phyloP scores from a whole-genome alignment of 306 rosid genomes.

The Quercus gilva region DNA sequence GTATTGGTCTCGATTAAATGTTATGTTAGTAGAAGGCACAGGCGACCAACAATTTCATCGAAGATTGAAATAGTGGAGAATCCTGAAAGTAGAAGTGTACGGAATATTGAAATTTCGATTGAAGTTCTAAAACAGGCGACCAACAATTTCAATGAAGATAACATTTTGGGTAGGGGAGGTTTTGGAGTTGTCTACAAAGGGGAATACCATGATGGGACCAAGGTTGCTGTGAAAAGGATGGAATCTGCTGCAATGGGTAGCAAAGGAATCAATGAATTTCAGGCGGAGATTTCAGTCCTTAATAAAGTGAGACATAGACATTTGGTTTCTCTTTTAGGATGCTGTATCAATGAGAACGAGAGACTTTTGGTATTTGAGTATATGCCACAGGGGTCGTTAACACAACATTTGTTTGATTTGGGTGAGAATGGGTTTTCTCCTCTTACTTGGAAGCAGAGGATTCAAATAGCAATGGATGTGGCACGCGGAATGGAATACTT shows the following conservation, averaged over 20 bases:
- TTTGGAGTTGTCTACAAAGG: constrained; percentile 89
- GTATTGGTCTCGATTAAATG: constrained; percentile 58
- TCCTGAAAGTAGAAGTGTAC: constrained; percentile 57
- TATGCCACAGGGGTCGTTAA: constrained; percentile 87
- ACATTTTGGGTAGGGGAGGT: constrained; percentile 84
- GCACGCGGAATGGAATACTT: constrained; percentile 84
- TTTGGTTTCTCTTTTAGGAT: constrained; percentile 80
- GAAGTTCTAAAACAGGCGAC: constrained; percentile 70
- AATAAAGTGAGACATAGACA: constrained; percentile 78
- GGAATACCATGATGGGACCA: constrained; percentile 70
- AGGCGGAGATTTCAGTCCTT: constrained; percentile 81
- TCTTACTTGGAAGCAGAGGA: constrained; percentile 77
- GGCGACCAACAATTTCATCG: background rate
- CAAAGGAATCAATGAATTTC: constrained; percentile 54
- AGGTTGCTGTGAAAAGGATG: constrained; percentile 87
- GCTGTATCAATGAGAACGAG: constrained; percentile 72
- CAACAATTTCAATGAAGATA: constrained; percentile 61
- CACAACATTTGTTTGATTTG: constrained; percentile 73
- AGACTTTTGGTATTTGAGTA: constrained; percentile 81
- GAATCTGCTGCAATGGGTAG: constrained; percentile 51
- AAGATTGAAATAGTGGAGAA: constrained; percentile 54
- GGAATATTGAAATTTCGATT: constrained; percentile 57
- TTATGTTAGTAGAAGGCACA: constrained; percentile 33
- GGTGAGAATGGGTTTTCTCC: constrained; percentile 47
- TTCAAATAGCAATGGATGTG: constrained; percentile 79